Evolutionary conservation across 2,329 filamentous ascomycete genomes (phyloP).

Genomic region (Dactylellina parvicollis): DNA sequence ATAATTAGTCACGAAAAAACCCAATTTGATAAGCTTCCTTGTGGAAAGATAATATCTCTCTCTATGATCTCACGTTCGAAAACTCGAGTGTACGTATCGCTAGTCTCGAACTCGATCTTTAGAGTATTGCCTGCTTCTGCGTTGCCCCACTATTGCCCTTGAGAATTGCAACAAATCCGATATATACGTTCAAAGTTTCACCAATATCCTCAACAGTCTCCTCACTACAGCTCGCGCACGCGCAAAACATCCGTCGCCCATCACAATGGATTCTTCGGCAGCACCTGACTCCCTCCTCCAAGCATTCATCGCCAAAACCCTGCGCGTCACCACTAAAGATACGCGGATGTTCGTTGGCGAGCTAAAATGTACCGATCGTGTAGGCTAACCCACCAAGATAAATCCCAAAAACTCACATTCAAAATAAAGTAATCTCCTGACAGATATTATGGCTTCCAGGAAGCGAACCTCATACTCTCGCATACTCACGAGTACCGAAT

Average conservation of each 20-base stretch:
- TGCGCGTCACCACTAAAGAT: slow-evolving; percentile 83
- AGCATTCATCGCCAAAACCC: slow-evolving; percentile 78
- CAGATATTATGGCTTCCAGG: slow-evolving; percentile 65
- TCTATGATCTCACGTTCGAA: no score
- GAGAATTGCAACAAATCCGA: slow-evolving; percentile 12
- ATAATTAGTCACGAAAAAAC: no score
- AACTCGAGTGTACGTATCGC: no score
- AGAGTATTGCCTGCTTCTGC: no score
- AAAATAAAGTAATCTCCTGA: background rate
- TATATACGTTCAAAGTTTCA: background rate
- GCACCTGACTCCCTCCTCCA: slow-evolving; percentile 31
- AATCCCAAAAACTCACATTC: background rate
- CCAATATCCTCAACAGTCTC: no score
- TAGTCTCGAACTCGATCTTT: no score
- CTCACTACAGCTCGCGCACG: background rate
- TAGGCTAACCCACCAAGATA: slow-evolving; percentile 63
- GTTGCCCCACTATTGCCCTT: slow-evolving; percentile 17
- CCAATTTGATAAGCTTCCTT: no score
- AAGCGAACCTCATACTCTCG: slow-evolving; percentile 86
- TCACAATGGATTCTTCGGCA: slow-evolving; percentile 14
- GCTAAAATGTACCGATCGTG: slow-evolving; percentile 94
- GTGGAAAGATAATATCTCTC: no score
- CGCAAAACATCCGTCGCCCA: background rate
- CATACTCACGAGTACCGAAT: slow-evolving; percentile 89
- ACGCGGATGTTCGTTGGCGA: slow-evolving; percentile 86